These are phyloP conservation scores for Chiua virens DNA, from an alignment of 768 basidiomycete species.

Conservation along the genomic window DNA sequence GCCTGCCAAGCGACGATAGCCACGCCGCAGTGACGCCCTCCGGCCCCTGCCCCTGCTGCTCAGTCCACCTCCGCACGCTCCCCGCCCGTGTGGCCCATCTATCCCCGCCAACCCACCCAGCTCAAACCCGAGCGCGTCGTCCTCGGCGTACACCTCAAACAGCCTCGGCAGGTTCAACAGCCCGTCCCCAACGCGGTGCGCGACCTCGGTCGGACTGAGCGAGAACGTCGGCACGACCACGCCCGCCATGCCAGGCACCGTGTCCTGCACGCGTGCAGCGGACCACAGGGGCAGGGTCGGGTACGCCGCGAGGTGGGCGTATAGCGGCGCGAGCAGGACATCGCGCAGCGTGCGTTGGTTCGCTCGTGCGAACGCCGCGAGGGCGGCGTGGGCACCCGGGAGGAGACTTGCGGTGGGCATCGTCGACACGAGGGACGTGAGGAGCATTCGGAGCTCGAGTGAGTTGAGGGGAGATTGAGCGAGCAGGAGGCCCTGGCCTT, in stretches of 20 bases:
- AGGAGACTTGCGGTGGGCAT: conserved; percentile 43
- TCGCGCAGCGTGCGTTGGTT: conserved; percentile 79
- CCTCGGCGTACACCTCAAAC: conserved; percentile 92
- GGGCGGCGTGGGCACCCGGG: conserved; percentile 49
- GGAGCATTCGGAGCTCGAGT: conserved; percentile 55
- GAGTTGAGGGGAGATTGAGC: conserved; percentile 86
- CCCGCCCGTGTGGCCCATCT: conserved; percentile 3
- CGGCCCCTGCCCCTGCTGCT: conserved; percentile 42
- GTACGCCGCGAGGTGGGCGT: conserved; percentile 71
- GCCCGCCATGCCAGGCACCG: conserved; percentile 35
- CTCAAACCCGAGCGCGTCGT: conserved; percentile 88
- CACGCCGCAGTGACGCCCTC: conserved; percentile 88
- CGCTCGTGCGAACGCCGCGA: conserved; percentile 64
- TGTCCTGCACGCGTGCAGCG: conserved; percentile 33
- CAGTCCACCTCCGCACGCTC: conserved; percentile 3
- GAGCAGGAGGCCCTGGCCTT: conserved; percentile 71
- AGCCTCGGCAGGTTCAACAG: conserved; percentile 88
- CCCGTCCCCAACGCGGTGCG: conserved; percentile 91
- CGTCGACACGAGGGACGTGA: conserved; percentile 21
- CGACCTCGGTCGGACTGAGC: conserved; percentile 83
- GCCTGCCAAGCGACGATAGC: conserved; percentile 87
- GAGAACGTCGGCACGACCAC: conserved; percentile 85
- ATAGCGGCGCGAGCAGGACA: conserved; percentile 82
- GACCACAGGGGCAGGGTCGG: conserved; percentile 68
- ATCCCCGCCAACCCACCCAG: conserved; percentile 77